Percentiles rank a stretch among this genome's conserved stretches.
These are phyloP conservation scores for Blechomonas ayalai DNA, from an alignment of 208 protist genomes.

Conservation along the genomic window DNA sequence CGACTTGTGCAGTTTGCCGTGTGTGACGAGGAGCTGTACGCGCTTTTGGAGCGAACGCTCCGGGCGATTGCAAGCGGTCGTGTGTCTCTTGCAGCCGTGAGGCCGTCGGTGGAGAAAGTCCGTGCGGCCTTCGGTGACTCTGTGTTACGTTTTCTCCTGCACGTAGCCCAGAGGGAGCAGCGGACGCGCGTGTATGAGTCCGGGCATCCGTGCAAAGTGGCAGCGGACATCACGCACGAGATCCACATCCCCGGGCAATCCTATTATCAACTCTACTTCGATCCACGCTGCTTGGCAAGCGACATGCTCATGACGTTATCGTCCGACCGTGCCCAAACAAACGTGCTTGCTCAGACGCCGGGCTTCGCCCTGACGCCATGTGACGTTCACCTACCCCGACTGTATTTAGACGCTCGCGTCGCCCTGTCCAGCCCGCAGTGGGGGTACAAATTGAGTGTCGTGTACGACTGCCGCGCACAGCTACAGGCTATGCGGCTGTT, in stretches of 20 bases:
- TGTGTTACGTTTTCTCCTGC: constrained; percentile 26
- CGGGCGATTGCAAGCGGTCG: constrained; percentile 1
- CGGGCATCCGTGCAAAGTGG: constrained; percentile 52
- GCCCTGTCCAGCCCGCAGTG: constrained; percentile 53
- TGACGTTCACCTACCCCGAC: constrained; percentile 32
- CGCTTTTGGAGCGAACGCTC: constrained; percentile 5
- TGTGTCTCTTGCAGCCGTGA: too few relatives aligned
- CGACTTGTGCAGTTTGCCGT: constrained; percentile 13
- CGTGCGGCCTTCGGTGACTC: constrained; percentile 8
- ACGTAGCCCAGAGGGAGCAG: constrained; percentile 35
- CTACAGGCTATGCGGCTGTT: constrained; percentile 57
- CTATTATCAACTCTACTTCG: constrained; percentile 67
- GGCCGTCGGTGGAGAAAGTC: constrained; percentile 2
- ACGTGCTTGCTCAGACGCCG: constrained; percentile 39
- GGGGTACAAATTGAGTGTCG: constrained; percentile 74
- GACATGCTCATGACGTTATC: constrained; percentile 59
- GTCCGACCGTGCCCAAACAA: constrained; percentile 33
- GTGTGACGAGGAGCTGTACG: constrained; percentile 11
- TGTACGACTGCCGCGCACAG: constrained; percentile 56
- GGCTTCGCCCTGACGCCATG: constrained; percentile 45
- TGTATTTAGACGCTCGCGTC: constrained; percentile 62
- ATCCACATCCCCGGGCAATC: constrained; percentile 35
- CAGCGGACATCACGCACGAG: constrained; percentile 40
- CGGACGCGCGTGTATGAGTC: constrained; percentile 64
- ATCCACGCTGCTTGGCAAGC: constrained; percentile 41